A percentile compares a stretch with the other conserved stretches of the same genome.
Evolutionary conservation across 2,329 filamentous ascomycete species (phyloP).

Genomic region (Penicillium expansum): DNA sequence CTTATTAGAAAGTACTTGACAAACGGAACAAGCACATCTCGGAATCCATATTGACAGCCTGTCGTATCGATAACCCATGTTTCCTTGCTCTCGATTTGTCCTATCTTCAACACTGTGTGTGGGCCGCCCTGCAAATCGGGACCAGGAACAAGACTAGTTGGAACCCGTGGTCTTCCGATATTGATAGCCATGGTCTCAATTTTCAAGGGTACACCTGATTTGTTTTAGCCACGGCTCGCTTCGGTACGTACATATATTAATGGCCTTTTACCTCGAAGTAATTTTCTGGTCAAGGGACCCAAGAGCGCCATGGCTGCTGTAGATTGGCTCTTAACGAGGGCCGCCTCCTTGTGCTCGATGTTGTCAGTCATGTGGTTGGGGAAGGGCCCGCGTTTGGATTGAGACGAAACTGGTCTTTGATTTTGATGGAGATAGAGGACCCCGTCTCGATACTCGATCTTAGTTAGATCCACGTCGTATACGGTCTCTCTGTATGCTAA

Average conservation of each 20-base stretch:
- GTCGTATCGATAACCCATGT: background rate
- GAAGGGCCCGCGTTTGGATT: background rate
- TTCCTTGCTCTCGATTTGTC: background rate
- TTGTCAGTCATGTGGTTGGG: background rate
- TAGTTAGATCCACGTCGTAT: background rate
- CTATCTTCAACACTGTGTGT: background rate
- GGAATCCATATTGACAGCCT: background rate
- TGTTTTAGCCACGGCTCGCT: background rate
- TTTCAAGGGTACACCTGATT: background rate
- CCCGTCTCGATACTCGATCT: background rate
- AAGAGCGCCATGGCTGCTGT: background rate
- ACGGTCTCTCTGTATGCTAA: background rate
- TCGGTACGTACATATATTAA: background rate
- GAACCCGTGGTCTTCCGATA: background rate
- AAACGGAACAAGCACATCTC: background rate
- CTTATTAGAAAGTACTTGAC: background rate
- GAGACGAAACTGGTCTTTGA: background rate
- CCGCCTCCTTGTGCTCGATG: background rate
- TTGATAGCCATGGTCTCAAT: background rate
- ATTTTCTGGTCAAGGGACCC: background rate
- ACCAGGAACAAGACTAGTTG: background rate
- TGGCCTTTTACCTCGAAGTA: background rate
- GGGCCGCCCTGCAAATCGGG: background rate
- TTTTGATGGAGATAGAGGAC: constrained; percentile 1
- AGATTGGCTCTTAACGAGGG: background rate